A percentile compares a stretch with the other conserved stretches of the same genome.
Conservation (phyloP, 2,329 filamentous ascomycete species). For the Alternaria hordeiaustralica region DNA sequence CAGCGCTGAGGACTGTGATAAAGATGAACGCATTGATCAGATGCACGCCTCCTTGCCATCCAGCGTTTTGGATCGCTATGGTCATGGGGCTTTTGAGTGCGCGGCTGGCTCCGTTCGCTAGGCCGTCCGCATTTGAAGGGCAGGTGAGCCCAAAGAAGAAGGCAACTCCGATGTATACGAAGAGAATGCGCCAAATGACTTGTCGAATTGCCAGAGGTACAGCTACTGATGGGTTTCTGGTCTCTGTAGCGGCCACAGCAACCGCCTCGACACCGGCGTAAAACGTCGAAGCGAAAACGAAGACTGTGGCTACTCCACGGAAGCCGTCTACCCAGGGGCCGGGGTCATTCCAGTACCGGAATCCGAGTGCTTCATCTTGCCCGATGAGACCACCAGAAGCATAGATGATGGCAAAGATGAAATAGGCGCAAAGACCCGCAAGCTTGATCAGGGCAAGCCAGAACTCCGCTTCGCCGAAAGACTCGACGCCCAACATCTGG, state of each 20-base stretch:
- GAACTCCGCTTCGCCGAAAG: slow-evolving; percentile 53
- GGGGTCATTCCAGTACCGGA: slow-evolving; percentile 50
- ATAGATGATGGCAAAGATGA: slow-evolving; percentile 52
- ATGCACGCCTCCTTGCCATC: slow-evolving; percentile 75
- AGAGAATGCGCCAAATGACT: slow-evolving; percentile 53
- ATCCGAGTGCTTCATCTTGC: slow-evolving; percentile 42
- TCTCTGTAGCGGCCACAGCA: slow-evolving; percentile 46
- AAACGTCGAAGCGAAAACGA: slow-evolving; percentile 53
- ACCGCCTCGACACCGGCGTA: slow-evolving; percentile 48
- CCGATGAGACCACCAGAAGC: slow-evolving; percentile 38
- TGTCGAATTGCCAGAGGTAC: slow-evolving; percentile 57
- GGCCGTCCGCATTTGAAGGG: slow-evolving; percentile 68
- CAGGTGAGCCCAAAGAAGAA: slow-evolving; percentile 68
- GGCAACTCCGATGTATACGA: slow-evolving; percentile 54
- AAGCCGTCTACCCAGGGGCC: slow-evolving; percentile 52
- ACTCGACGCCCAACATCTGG: slow-evolving; percentile 50
- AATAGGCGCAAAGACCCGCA: slow-evolving; percentile 47
- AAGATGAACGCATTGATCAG: slow-evolving; percentile 72
- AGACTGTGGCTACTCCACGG: slow-evolving; percentile 51
- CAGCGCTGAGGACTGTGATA: slow-evolving; percentile 66
- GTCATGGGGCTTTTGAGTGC: slow-evolving; percentile 65
- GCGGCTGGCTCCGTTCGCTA: slow-evolving; percentile 67
- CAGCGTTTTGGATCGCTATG: slow-evolving; percentile 68
- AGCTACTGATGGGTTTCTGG: slow-evolving; percentile 53
- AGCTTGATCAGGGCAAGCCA: slow-evolving; percentile 53